Evolutionary conservation across 169 alveolate species (phyloP).

Genomic region (Amoebophrya sp.): DNA sequence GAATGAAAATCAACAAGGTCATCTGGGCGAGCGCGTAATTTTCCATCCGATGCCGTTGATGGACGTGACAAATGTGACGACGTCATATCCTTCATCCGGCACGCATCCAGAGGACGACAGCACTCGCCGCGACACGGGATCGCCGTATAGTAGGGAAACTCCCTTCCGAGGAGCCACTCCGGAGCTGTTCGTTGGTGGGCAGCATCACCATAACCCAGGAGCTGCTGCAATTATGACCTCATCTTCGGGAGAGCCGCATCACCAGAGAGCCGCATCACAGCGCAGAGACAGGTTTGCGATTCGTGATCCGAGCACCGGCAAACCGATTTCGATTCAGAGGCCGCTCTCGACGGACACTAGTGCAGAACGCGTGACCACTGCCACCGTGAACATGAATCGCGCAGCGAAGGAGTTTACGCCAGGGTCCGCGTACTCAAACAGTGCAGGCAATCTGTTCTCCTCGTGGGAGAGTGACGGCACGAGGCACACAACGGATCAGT

Average conservation of each 20-base stretch:
- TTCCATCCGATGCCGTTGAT: too few relatives aligned
- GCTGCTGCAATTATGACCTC: background rate
- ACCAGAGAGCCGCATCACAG: background rate
- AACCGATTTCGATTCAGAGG: background rate
- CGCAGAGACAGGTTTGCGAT: background rate
- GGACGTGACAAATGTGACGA: too few relatives aligned
- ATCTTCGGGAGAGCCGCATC: background rate
- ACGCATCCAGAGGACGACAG: background rate
- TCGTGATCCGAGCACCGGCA: background rate
- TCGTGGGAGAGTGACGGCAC: background rate
- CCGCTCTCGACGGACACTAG: background rate
- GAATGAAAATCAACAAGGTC: too few relatives aligned
- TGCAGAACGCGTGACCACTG: background rate
- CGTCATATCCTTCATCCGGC: too few relatives aligned
- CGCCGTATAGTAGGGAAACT: background rate
- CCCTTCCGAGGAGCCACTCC: background rate
- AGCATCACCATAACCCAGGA: background rate
- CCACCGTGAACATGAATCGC: background rate
- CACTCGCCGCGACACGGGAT: background rate
- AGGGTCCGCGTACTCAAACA: background rate
- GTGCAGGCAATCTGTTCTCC: background rate
- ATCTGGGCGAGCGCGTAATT: too few relatives aligned
- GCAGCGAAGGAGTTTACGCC: background rate
- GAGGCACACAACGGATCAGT: background rate
- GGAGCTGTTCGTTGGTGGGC: background rate